phyloP scores from a whole-genome alignment of 768 basidiomycete genomes.

The Tylopilus felleus region DNA sequence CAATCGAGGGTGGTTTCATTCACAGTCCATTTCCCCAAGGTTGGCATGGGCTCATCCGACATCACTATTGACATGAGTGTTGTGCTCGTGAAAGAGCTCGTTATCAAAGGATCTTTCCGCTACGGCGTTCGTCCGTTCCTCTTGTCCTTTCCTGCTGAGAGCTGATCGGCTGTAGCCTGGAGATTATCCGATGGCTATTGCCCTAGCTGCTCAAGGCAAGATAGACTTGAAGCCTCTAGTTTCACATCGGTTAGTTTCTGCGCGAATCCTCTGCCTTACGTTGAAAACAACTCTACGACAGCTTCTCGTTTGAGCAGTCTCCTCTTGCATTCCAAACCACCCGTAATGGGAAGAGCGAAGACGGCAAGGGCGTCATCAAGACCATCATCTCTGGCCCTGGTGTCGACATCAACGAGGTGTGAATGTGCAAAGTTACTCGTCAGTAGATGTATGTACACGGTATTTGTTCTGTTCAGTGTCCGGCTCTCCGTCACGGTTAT shows the following conservation, averaged over 20 bases:
- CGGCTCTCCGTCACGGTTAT: not conserved
- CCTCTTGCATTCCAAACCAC: slow-evolving; percentile 80
- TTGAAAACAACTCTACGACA: slow-evolving; percentile 19
- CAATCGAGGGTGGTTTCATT: not conserved
- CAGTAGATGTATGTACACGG: not conserved
- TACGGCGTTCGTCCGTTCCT: slow-evolving; percentile 55
- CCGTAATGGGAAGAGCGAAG: slow-evolving; percentile 71
- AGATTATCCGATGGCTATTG: slow-evolving; percentile 81
- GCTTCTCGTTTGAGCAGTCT: slow-evolving; percentile 76
- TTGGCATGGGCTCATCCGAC: slow-evolving; percentile 84
- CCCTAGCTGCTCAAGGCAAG: slow-evolving; percentile 75
- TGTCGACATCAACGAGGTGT: slow-evolving; percentile 43
- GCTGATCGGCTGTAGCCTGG: slow-evolving; percentile 52
- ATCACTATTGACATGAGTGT: slow-evolving; percentile 69
- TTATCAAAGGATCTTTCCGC: slow-evolving; percentile 89
- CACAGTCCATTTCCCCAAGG: slow-evolving; percentile 38
- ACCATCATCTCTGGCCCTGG: slow-evolving; percentile 83
- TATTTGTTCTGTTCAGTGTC: not conserved
- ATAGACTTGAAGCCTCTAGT: slow-evolving; percentile 87
- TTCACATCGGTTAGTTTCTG: slow-evolving; percentile 66
- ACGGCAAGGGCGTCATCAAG: slow-evolving; percentile 89
- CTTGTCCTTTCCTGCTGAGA: not conserved
- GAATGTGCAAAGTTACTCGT: slow-evolving; percentile 7
- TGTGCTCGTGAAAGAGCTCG: slow-evolving; percentile 74
- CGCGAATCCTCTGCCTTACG: not conserved